phyloP scores from a whole-genome alignment of 2,329 filamentous ascomycete species.

The Nemania sp. region DNA sequence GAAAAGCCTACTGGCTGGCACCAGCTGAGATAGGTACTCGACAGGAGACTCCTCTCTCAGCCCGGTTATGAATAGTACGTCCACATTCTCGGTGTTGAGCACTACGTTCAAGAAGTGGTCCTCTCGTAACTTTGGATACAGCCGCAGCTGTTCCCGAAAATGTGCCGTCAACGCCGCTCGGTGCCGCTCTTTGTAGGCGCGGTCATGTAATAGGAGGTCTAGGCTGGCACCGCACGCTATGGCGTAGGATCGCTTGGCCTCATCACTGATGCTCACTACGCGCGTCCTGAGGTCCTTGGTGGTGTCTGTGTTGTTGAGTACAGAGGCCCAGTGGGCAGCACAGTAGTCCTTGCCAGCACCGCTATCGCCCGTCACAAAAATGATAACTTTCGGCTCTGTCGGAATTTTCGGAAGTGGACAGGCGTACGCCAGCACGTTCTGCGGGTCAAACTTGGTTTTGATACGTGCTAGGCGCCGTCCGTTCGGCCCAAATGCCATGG shows the following conservation, averaged over 20 bases:
- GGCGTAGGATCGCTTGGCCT: slow-evolving; percentile 62
- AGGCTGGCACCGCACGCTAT: slow-evolving; percentile 52
- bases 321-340: slow-evolving; percentile 55
- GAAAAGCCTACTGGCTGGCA: slow-evolving; percentile 56
- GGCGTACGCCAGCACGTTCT: slow-evolving; percentile 56
- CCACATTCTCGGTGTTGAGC: slow-evolving; percentile 44
- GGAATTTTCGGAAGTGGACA: slow-evolving; percentile 53
- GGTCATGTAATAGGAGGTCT: slow-evolving; percentile 54
- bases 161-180: slow-evolving; percentile 56
- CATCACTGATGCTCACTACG: slow-evolving; percentile 60
- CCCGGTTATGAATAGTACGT: slow-evolving; percentile 65
- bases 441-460: slow-evolving; percentile 55
- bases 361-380: slow-evolving; percentile 61
- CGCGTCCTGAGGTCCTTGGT: slow-evolving; percentile 44
- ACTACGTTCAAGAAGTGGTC: slow-evolving; percentile 58
- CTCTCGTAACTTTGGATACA: slow-evolving; percentile 52
- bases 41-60: slow-evolving; percentile 66
- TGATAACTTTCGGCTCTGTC: slow-evolving; percentile 50
- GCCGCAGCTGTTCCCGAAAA: slow-evolving; percentile 50
- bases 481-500: slow-evolving; percentile 62
- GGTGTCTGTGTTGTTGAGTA: slow-evolving; percentile 38
- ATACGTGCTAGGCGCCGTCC: slow-evolving; percentile 52
- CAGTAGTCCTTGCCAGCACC: slow-evolving; percentile 65
- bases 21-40: slow-evolving; percentile 56
- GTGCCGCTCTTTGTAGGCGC: slow-evolving; percentile 66